phyloP scores from a whole-genome alignment of 352 stramenopile species.

The Nothophytophthora sp. region DNA sequence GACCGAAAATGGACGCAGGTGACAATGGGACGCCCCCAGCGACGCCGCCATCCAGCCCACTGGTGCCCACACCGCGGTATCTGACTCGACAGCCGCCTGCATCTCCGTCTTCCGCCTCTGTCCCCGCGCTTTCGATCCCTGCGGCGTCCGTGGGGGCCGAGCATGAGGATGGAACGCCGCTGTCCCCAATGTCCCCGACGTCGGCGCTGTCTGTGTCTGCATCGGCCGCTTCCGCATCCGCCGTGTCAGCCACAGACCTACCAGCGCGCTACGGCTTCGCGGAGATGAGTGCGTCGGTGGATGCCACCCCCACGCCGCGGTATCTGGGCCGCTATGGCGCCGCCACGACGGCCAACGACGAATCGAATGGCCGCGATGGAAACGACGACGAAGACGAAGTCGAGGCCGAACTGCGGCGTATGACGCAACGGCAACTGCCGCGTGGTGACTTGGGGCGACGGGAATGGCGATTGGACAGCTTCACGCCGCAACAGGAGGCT shows the following conservation, averaged over 20 bases:
- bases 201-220: slow-evolving; percentile 65
- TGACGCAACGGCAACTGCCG: slow-evolving; percentile 77
- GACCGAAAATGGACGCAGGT: slow-evolving; percentile 32
- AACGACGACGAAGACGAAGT: slow-evolving; percentile 70
- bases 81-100: slow-evolving; percentile 30
- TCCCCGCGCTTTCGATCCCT: slow-evolving; percentile 11
- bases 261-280: slow-evolving; percentile 64
- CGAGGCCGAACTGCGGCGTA: slow-evolving; percentile 72
- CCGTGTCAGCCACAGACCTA: slow-evolving; percentile 79
- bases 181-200: slow-evolving; percentile 44
- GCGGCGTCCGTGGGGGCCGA: background rate
- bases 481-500: slow-evolving; percentile 24
- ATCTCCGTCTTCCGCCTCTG: slow-evolving; percentile 10
- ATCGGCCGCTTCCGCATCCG: slow-evolving; percentile 74
- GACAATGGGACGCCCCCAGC: slow-evolving; percentile 44
- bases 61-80: slow-evolving; percentile 42
- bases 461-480: slow-evolving; percentile 77
- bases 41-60: slow-evolving; percentile 66
- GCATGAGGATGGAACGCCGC: slow-evolving; percentile 6
- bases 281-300: slow-evolving; percentile 83
- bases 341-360: slow-evolving; percentile 1
- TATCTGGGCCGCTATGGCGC: slow-evolving; percentile 65
- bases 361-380: too few species aligned
- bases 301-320: slow-evolving; percentile 72
- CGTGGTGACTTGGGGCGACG: slow-evolving; percentile 74